Evolutionary conservation across 75 land plant genomes (phyloP).

Genomic region (Cunninghamia lanceolata): DNA sequence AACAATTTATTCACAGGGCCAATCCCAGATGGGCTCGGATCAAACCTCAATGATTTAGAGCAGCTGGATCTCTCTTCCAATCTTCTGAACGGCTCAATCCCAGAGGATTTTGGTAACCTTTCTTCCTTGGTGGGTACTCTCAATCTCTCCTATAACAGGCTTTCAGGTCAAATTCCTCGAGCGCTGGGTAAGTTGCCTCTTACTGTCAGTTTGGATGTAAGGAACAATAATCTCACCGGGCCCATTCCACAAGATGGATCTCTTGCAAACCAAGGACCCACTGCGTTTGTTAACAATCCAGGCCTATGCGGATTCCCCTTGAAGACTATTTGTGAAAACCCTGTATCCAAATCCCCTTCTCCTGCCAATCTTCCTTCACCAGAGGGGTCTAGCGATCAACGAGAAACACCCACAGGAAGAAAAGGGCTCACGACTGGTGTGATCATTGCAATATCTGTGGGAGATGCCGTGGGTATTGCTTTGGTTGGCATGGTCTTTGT

Average conservation of each 20-base stretch:
- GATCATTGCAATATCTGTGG: conserved; percentile 58
- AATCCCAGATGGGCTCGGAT: conserved; percentile 59
- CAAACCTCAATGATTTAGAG: conserved; percentile 32
- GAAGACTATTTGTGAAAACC: conserved; percentile 42
- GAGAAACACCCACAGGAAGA: background rate
- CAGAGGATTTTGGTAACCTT: conserved; percentile 59
- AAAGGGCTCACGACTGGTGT: conserved; percentile 47
- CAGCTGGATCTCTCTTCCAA: conserved; percentile 73
- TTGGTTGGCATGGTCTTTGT: conserved; percentile 55
- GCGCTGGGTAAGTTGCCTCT: conserved; percentile 64
- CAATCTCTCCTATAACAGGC: conserved; percentile 63
- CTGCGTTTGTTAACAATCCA: conserved; percentile 68
- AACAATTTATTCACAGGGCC: conserved; percentile 51
- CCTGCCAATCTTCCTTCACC: conserved; percentile 5
- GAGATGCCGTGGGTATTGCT: conserved; percentile 67
- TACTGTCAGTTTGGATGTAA: conserved; percentile 67
- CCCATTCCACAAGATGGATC: conserved; percentile 69
- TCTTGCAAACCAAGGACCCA: conserved; percentile 68
- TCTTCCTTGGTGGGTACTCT: conserved; percentile 53
- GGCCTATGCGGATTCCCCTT: conserved; percentile 74
- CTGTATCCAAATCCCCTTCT: conserved; percentile 7
- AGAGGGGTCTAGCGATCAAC: conserved; percentile 8
- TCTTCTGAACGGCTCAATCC: conserved; percentile 52
- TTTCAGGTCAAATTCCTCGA: conserved; percentile 62
- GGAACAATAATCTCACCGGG: conserved; percentile 67